Base-by-base conservation (phyloP, 2,329 filamentous ascomycete species). In the Purpureocillium lavendulum region DNA sequence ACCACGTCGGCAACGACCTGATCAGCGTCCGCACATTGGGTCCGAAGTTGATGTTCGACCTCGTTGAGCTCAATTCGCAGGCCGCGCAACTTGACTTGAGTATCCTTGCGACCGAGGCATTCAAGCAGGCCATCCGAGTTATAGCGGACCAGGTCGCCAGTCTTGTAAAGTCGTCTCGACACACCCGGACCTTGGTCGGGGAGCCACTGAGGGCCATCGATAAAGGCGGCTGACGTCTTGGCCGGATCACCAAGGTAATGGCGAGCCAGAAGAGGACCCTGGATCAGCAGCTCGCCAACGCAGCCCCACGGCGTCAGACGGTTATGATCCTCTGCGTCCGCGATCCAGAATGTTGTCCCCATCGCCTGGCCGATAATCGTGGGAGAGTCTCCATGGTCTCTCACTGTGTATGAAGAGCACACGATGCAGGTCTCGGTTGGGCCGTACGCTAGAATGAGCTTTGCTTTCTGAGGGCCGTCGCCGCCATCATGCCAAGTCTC, bases 61-160 rank as follows among this genome's bases (percentile, higher is more conserved):
- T 48, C 45, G 12, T 36, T 42, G 6, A 44, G 38, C 13, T 48
- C 45, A 21, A 48, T 32, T 7, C 45, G 41, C 33, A 46, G 39
- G n/a, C 78, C 77, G n/a, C 65, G 62, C 10, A 78, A 53, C 47
- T 79, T 79, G 32, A 77, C 62, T 49, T 78, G 73, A 4, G 12
- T 13, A 30, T 30, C 29, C n/a, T 30, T 30, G 21, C 34, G 34
- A 14, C 34, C 34, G 3, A 72, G 45, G 38, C 62, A 69, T 0
- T 54, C 45, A 11, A 71, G 51, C 13, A 41, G 46, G 3, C 64
- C 63, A 38, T 69, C 53, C 0, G 39, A 29, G 17, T 55, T 43
- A 18, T 60, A 57, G 12, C 45, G 42, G 10, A 49, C 43, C 1
- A 53, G 33, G 32, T 56, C 54, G 1, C 53, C 52, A 1, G 53